phyloP scores from a whole-genome alignment of 345 rosid species.

The Toxicodendron radicans region DNA sequence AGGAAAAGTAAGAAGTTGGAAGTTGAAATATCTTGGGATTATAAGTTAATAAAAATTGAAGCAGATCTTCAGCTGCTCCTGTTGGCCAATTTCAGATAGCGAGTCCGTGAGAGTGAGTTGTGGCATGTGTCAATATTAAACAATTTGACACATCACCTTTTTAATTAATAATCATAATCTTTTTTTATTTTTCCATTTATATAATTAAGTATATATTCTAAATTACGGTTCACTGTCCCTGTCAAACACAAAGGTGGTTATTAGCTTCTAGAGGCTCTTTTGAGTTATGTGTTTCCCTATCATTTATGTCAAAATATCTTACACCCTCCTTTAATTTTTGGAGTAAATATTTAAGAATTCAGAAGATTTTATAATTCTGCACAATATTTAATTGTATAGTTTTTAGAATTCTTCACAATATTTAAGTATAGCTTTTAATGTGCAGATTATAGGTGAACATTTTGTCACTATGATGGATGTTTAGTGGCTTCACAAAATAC shows the following conservation, averaged over 20 bases:
- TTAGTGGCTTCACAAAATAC: too few species aligned
- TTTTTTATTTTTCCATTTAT: neutral
- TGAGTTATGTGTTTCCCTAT: neutral
- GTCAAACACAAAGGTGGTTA: too few species aligned
- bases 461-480: too few species aligned
- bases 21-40: constrained; percentile 3
- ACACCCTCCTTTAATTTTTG: too few species aligned
- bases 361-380: too few species aligned
- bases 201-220: neutral
- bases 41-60: neutral
- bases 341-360: too few species aligned
- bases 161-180: neutral
- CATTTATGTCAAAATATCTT: too few species aligned
- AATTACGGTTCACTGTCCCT: too few species aligned
- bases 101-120: constrained; percentile 7
- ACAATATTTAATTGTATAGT: too few species aligned
- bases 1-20: neutral
- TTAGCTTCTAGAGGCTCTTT: neutral
- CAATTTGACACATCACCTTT: neutral
- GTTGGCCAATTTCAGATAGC: constrained; percentile 19
- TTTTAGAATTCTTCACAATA: too few species aligned
- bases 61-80: constrained; percentile 13
- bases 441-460: too few species aligned
- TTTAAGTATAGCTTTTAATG: too few species aligned
- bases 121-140: constrained; percentile 10